phyloP scores from a whole-genome alignment of 495 filamentous ascomycete species.

The Penicillium canescens region DNA sequence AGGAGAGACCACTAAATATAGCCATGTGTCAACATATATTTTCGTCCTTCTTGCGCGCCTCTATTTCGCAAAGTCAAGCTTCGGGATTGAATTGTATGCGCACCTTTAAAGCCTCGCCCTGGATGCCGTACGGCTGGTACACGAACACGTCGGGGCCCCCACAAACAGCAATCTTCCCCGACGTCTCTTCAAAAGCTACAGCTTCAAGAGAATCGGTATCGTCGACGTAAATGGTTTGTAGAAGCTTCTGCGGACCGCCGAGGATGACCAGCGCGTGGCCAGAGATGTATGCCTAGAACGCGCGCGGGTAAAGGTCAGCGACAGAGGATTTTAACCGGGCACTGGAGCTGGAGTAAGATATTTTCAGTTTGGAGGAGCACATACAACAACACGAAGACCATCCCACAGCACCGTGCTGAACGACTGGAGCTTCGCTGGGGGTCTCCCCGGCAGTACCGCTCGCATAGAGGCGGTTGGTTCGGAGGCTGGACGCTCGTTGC shows the following conservation, averaged over 20 bases:
- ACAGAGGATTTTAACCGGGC: neutral
- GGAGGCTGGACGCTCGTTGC: conserved; percentile 27
- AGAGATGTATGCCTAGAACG: conserved; percentile 76
- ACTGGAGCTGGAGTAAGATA: conserved; percentile 6
- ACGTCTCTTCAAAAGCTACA: conserved; percentile 72
- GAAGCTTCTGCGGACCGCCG: conserved; percentile 66
- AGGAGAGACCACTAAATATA: conserved; percentile 54
- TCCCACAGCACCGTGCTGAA: conserved; percentile 85
- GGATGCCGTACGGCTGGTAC: conserved; percentile 74
- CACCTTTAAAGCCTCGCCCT: conserved; percentile 60
- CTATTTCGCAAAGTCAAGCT: neutral
- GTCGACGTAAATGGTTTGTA: conserved; percentile 91
- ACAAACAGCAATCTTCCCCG: conserved; percentile 83
- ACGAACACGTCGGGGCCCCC: conserved; percentile 65
- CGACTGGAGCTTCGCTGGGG: conserved; percentile 86
- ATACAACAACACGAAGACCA: conserved; percentile 75
- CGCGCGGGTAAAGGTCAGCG: conserved; percentile 18
- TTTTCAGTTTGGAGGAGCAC: conserved; percentile 8
- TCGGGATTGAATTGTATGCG: conserved; percentile 13
- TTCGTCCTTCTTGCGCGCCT: neutral
- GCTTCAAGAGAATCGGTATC: conserved; percentile 69
- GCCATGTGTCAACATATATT: conserved; percentile 11
- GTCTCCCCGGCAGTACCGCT: conserved; percentile 87
- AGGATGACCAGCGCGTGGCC: conserved; percentile 86
- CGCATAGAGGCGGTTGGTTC: conserved; percentile 56